Conservation (phyloP, 202 grass and related monocot species). For the Setaria viridis region DNA sequence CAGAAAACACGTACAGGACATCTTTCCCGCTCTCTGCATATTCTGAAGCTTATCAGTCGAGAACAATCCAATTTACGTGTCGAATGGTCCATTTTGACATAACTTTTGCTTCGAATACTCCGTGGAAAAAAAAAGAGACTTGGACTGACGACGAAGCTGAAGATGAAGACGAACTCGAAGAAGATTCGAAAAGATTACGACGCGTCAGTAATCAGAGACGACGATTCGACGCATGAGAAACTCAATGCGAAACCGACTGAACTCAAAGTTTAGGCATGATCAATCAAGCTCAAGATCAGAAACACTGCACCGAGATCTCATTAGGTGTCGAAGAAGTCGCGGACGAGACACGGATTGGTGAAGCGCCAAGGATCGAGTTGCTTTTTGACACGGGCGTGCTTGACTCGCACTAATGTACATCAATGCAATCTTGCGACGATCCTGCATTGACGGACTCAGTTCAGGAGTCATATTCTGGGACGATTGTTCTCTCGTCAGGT, state of each 20-base stretch:
- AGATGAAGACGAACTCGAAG: background rate
- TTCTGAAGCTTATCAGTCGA: background rate
- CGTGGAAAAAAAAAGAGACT: too few relatives aligned
- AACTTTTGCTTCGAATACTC: background rate
- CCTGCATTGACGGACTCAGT: constrained; percentile 42
- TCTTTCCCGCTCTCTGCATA: background rate
- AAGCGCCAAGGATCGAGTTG: background rate
- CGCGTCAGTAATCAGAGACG: background rate
- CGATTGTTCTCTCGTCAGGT: constrained; percentile 22
- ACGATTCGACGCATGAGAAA: background rate
- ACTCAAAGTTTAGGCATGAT: constrained; percentile 2
- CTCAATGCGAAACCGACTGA: background rate
- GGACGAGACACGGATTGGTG: constrained; percentile 5
- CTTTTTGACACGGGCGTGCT: constrained; percentile 43
- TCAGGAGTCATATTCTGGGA: constrained; percentile 12
- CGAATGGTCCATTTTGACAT: background rate
- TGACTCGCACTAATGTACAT: constrained; percentile 14
- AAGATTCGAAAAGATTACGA: background rate
- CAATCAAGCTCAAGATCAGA: constrained; percentile 27
- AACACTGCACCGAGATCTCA: constrained; percentile 32
- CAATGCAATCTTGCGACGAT: constrained; percentile 17
- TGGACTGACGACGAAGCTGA: background rate
- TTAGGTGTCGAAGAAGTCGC: constrained; percentile 29
- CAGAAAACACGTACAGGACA: background rate
- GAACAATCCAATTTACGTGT: background rate